Evolutionary conservation across 257 asterid genomes (phyloP).

Genomic region (Thymus quinquecostatus): DNA sequence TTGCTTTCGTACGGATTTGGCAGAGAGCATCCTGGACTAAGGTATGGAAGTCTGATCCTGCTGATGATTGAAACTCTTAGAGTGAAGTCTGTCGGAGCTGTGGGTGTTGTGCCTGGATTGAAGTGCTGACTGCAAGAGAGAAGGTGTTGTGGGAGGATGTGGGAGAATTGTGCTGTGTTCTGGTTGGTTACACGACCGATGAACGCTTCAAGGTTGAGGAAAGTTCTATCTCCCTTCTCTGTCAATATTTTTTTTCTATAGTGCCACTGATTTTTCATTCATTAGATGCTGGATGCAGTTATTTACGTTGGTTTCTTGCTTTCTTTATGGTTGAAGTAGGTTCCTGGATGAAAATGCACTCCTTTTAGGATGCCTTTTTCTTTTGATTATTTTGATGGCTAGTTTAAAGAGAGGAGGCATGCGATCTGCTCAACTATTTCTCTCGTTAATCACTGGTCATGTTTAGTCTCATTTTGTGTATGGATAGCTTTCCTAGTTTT

Average conservation of each 20-base stretch:
- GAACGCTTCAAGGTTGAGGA: conserved; percentile 62
- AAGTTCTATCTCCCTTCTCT: neutral
- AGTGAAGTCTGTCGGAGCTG: conserved; percentile 45
- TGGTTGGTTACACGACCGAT: conserved; percentile 55
- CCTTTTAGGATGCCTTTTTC: neutral
- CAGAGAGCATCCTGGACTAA: conserved; percentile 27
- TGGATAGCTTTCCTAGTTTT: neutral
- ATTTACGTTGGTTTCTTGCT: neutral
- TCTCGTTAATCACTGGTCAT: neutral
- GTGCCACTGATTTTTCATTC: neutral
- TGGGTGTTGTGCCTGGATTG: conserved; percentile 65
- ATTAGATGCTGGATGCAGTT: neutral
- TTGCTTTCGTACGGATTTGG: conserved; percentile 35
- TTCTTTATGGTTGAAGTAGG: neutral
- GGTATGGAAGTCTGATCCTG: conserved; percentile 48
- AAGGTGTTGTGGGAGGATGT: conserved; percentile 64
- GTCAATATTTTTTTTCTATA: neutral
- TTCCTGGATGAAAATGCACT: no score
- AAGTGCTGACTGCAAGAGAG: conserved; percentile 65
- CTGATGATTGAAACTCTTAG: conserved; percentile 48
- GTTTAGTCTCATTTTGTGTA: neutral
- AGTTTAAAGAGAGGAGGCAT: neutral
- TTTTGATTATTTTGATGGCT: conserved; percentile 8
- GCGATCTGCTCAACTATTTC: conserved; percentile 13
- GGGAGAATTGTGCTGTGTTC: conserved; percentile 54